Evolutionary conservation across 371 early-diverging fungal genomes (phyloP).

Genomic region (Dichotomocladium elegans): DNA sequence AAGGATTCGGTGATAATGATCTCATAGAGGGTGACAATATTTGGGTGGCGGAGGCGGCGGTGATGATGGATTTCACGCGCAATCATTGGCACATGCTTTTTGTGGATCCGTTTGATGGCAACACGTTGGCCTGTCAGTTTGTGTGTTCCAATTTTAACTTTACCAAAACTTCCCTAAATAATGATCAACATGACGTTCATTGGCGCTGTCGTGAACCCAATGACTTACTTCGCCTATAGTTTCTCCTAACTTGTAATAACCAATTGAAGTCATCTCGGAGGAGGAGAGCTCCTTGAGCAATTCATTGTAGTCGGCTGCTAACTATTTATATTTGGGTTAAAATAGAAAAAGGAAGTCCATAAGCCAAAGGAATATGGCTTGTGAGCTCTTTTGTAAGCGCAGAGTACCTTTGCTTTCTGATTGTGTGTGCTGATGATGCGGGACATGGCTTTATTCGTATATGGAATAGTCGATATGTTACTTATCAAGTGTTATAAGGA

Average conservation of each 20-base stretch:
- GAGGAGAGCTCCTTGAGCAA: constrained; percentile 22
- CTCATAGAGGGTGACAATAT: constrained; percentile 86
- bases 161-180: constrained; percentile 75
- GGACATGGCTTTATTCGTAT: neutral
- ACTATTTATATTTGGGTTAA: too few species aligned
- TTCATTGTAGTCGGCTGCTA: constrained; percentile 27
- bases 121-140: constrained; percentile 76
- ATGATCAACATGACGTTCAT: neutral
- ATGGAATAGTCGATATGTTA: too few species aligned
- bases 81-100: constrained; percentile 68
- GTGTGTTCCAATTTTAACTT: constrained; percentile 81
- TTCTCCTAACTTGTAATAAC: constrained; percentile 19
- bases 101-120: constrained; percentile 84
- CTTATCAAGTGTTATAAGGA: neutral
- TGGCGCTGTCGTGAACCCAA: neutral
- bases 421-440: constrained; percentile 10
- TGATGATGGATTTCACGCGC: constrained; percentile 89
- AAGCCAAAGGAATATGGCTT: neutral
- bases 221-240: constrained; percentile 21
- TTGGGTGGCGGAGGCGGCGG: constrained; percentile 78
- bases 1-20: constrained; percentile 76
- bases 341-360: too few species aligned
- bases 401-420: constrained; percentile 22
- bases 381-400: neutral
- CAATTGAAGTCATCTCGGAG: constrained; percentile 18